These are phyloP conservation scores for Peronosclerospora sorghi DNA, from an alignment of 352 stramenopile genomes.

Conservation along the genomic window DNA sequence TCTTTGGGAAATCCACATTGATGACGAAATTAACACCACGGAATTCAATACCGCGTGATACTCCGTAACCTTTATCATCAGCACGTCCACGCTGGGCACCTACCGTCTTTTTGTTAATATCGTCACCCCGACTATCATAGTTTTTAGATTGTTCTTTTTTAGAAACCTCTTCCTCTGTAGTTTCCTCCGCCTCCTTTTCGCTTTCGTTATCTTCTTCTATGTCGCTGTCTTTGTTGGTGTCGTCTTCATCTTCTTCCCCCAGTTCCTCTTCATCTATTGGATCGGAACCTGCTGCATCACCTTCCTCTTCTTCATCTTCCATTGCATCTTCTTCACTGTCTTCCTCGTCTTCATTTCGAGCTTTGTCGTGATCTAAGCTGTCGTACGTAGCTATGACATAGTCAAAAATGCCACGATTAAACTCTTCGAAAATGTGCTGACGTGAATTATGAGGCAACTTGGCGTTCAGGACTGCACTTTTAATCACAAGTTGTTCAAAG, in stretches of 20 bases:
- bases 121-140: slow-evolving; percentile 8
- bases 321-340: slow-evolving; percentile 65
- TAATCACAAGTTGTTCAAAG: no score
- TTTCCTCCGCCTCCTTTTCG: no score
- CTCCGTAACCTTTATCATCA: slow-evolving; percentile 89
- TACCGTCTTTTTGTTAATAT: slow-evolving; percentile 27
- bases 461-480: no score
- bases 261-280: slow-evolving; percentile 29
- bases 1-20: slow-evolving; percentile 97
- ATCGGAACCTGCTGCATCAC: slow-evolving; percentile 26
- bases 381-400: slow-evolving; percentile 98
- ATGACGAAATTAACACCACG: slow-evolving; percentile 96
- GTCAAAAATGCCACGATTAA: no score
- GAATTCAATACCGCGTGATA: slow-evolving; percentile 97
- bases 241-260: no score
- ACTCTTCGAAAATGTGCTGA: slow-evolving; percentile 94
- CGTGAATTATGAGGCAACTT: slow-evolving; percentile 96
- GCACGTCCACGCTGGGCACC: slow-evolving; percentile 39
- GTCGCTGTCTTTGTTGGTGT: slow-evolving; percentile 37
- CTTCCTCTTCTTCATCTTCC: slow-evolving; percentile 37
- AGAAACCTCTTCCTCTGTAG: no score
- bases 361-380: no score
- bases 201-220: slow-evolving; percentile 80
- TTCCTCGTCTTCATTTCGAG: slow-evolving; percentile 41
- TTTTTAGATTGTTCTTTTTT: no score